Evolutionary conservation across 2,329 filamentous ascomycete species (phyloP), one percentile per base, ranked within the genome.

Genomic region (Calonectria honghensis): DNA sequence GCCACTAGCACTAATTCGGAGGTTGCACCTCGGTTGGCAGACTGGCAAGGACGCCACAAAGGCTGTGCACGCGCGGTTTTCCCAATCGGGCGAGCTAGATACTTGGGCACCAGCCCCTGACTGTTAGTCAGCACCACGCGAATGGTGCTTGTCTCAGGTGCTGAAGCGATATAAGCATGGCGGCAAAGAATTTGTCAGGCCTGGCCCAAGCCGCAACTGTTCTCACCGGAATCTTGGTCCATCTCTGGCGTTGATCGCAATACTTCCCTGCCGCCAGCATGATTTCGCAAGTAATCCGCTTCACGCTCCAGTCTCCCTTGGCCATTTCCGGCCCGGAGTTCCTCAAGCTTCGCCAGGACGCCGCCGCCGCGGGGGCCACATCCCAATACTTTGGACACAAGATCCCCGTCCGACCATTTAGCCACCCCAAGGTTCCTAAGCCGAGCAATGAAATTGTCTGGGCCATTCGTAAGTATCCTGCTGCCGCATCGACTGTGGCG

Each of bases 151-250:
- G 57, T 63, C 57, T 63, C 37, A 63, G 57, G 57, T 41, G 57
- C 57, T 63, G 57, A 63, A 63, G 57, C 57, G 39, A 41, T 63
- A 63, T 63, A 63, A 63, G 57, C 35, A 63, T 31, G 37, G 57
- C 16, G 24, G 57, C 4, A 24, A 48, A 61, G 57, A 61, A 27
- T 61, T 39, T 61, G 57, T n/a, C 57, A 27, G 18, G 57, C 35
- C 18, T 39, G 32, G 32, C 7, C 13, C 57, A 39, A 27, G n/a
- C 13, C 57, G 35, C 13, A 32, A 63, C 37, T 41, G 27, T 63
- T 63, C 35, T 45, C 35, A 20, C 13, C 37, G 13, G 24, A 29
- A 39, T 18, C 45, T 29, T 37, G 37, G 29, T 7, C 57, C 57
- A 63, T 35, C 57, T 63, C 24, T n/a, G 18, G 16, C 37, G 32